Conservation (phyloP, 148 eudicot genomes). For the Chenopodium album region DNA sequence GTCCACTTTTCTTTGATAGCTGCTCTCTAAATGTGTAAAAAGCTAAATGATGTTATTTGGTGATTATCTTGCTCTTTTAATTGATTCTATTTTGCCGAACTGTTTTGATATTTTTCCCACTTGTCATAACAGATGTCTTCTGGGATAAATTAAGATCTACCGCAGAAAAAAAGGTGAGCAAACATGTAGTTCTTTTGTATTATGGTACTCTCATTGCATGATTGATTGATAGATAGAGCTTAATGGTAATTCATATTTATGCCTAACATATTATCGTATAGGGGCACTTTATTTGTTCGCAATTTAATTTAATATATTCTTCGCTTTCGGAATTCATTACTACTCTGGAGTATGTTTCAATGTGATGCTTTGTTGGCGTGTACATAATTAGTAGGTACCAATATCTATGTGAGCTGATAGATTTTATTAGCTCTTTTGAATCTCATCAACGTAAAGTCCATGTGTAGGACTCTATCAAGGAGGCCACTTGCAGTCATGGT, state of each 20-base stretch:
- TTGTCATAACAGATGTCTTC: constrained; percentile 42
- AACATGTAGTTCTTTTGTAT: not conserved
- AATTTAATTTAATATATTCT: not conserved
- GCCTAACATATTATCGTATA: not conserved
- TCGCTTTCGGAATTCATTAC: not conserved
- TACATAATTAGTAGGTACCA: not conserved
- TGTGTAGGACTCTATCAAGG: not conserved
- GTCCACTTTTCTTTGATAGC: not conserved
- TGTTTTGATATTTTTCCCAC: constrained; percentile 3
- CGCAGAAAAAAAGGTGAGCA: constrained; percentile 44
- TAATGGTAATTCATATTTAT: not conserved
- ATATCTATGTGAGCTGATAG: not conserved
- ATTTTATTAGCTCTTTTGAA: not conserved
- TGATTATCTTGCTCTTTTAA: not conserved
- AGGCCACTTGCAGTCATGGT: not conserved
- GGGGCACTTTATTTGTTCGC: not conserved
- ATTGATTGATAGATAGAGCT: not conserved
- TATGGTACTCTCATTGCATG: not conserved
- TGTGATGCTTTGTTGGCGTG: not conserved
- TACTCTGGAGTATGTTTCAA: not conserved
- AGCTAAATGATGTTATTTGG: not conserved
- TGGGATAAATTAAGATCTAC: constrained; percentile 47
- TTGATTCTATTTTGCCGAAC: not conserved
- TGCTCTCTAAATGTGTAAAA: not conserved
- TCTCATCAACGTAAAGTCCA: not conserved